Evolutionary conservation across 2,329 filamentous ascomycete genomes (phyloP).

Genomic region (Beauveria sp.): DNA sequence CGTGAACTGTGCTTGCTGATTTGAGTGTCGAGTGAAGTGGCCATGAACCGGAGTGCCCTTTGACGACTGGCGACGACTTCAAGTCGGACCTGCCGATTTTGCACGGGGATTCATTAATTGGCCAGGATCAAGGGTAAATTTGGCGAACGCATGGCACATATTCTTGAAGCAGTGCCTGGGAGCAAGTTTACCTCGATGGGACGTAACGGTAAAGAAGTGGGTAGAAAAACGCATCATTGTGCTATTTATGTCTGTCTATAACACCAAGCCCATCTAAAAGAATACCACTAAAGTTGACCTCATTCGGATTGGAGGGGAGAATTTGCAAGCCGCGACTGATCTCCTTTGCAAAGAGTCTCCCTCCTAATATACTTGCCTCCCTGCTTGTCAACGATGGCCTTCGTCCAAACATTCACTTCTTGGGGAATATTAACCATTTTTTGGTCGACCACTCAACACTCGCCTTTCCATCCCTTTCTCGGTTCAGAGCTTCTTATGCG

Average conservation of each 20-base stretch:
- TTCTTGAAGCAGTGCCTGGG: too few species aligned
- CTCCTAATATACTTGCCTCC: not conserved
- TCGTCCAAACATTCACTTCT: not conserved
- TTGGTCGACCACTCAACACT: not conserved
- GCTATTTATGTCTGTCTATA: not conserved
- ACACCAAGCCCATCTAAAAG: not conserved
- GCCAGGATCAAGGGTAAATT: too few species aligned
- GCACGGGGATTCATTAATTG: too few species aligned
- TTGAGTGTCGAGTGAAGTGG: too few species aligned
- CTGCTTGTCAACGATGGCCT: not conserved
- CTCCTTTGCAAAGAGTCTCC: not conserved
- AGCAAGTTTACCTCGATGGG: too few species aligned
- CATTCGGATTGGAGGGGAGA: conserved; percentile 3
- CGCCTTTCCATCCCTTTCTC: not conserved
- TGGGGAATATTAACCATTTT: conserved; percentile 2
- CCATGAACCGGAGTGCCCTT: too few species aligned
- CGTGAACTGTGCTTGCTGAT: too few species aligned
- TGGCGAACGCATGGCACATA: too few species aligned
- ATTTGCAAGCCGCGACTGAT: not conserved
- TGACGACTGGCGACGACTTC: too few species aligned
- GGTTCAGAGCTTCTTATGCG: not conserved
- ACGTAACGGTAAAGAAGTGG: too few species aligned
- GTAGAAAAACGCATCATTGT: not conserved
- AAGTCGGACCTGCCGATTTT: too few species aligned
- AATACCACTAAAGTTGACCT: not conserved